phyloP scores from a whole-genome alignment of 2,329 filamentous ascomycete species.

The Apiospora kogelbergensis region DNA sequence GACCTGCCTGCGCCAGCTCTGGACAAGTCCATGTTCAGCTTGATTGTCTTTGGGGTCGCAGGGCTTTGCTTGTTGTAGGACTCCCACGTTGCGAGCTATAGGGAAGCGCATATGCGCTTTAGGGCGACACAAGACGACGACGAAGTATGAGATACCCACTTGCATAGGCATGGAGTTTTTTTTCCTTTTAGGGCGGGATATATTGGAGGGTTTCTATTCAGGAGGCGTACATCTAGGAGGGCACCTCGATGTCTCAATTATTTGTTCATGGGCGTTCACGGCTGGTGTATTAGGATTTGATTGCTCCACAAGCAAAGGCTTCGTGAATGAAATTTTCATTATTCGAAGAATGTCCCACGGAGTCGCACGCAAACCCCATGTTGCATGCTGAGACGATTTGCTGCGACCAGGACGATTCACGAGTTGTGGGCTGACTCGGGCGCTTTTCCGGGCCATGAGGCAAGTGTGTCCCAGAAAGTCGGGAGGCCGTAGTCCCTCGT shows the following conservation, averaged over 20 bases:
- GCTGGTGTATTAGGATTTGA: not conserved
- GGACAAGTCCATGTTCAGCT: slow-evolving; percentile 18
- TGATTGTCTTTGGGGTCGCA: slow-evolving; percentile 18
- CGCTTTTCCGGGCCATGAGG: not conserved
- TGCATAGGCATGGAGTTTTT: slow-evolving; percentile 8
- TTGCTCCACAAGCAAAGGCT: not conserved
- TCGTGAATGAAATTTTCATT: not conserved
- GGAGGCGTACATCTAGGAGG: slow-evolving; percentile 12
- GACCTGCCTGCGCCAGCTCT: slow-evolving; percentile 15
- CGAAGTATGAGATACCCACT: slow-evolving; percentile 14
- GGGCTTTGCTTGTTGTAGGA: slow-evolving; percentile 17
- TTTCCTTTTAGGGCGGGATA: not conserved
- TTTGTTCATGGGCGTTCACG: not conserved
- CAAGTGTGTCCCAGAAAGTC: not conserved
- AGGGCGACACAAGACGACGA: not conserved
- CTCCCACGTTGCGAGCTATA: not conserved
- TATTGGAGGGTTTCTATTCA: not conserved
- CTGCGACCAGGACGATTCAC: not conserved
- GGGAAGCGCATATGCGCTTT: not conserved
- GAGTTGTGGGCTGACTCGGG: not conserved
- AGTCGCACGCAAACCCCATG: not conserved
- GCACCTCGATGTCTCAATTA: not conserved
- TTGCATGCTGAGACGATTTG: not conserved
- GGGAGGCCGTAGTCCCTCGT: not conserved
- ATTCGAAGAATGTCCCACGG: not conserved